Conservation (phyloP, 2,329 filamentous ascomycete species). For the Emergomyces africanus region DNA sequence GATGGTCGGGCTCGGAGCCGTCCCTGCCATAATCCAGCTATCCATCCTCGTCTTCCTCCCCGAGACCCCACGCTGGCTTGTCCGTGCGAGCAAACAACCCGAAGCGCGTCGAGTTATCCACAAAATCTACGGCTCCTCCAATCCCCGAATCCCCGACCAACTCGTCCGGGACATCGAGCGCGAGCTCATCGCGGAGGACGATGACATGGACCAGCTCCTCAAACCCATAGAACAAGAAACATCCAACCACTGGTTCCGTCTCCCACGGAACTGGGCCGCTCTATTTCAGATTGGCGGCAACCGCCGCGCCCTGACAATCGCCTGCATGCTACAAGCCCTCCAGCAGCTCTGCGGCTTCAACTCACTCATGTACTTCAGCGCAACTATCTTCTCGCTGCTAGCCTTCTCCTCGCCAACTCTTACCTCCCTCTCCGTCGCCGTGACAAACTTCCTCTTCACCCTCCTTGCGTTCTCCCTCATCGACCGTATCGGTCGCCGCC, state of each 20-base stretch:
- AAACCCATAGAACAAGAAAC: not conserved
- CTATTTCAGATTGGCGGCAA: constrained; percentile 36
- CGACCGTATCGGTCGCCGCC: constrained; percentile 64
- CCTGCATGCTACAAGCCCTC: constrained; percentile 71
- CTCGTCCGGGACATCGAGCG: constrained; percentile 58
- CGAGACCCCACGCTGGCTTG: constrained; percentile 80
- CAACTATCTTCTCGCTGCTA: constrained; percentile 65
- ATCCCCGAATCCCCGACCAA: constrained; percentile 40
- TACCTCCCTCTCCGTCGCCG: constrained; percentile 65
- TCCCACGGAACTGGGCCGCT: constrained; percentile 9
- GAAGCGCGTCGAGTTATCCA: constrained; percentile 54
- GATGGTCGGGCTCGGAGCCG: constrained; percentile 77
- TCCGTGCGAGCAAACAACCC: constrained; percentile 50
- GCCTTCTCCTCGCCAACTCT: constrained; percentile 68
- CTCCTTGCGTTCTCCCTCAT: constrained; percentile 63
- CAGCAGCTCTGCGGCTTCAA: constrained; percentile 90
- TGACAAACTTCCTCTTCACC: constrained; percentile 73
- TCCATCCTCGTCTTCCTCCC: constrained; percentile 59
- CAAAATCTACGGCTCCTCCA: constrained; percentile 46
- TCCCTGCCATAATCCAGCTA: constrained; percentile 62
- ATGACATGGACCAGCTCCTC: constrained; percentile 21
- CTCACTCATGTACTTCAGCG: constrained; percentile 84
- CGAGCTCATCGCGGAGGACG: constrained; percentile 59
- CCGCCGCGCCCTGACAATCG: constrained; percentile 62
- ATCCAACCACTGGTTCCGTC: not conserved